phyloP scores from a whole-genome alignment of 805 yeast genomes.

The Saccharomycopsis fodiens region DNA sequence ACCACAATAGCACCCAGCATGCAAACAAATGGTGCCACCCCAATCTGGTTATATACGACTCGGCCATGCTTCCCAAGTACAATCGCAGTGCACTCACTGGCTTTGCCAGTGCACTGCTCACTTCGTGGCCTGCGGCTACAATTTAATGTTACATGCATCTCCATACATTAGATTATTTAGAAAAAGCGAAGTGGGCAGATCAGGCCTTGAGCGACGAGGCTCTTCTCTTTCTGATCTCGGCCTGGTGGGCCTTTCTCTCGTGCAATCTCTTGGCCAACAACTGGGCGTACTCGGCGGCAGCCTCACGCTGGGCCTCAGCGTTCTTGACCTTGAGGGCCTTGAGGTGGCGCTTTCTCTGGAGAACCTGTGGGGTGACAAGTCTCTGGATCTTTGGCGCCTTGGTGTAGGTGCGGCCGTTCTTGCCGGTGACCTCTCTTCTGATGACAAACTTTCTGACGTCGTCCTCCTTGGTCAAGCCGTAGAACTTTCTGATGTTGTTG shows the following conservation, averaged over 20 bases:
- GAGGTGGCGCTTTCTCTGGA: slow-evolving; percentile 98
- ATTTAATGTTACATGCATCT: not conserved
- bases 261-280: slow-evolving; percentile 96
- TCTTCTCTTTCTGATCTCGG: slow-evolving; percentile 99
- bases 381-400: slow-evolving; percentile 99
- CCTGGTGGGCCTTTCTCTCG: slow-evolving; percentile 91
- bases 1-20: too few relatives aligned
- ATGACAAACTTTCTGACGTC: slow-evolving; percentile 80
- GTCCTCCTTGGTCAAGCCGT: slow-evolving; percentile 92
- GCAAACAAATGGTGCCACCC: too few relatives aligned
- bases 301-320: slow-evolving; percentile 99
- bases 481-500: slow-evolving; percentile 99
- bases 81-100: not conserved
- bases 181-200: slow-evolving; percentile 21
- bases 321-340: slow-evolving; percentile 88
- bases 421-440: slow-evolving; percentile 90
- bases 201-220: slow-evolving; percentile 97
- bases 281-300: slow-evolving; percentile 99
- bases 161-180: not conserved
- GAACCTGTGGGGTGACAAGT: slow-evolving; percentile 96
- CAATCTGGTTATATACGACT: too few relatives aligned
- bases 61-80: too few relatives aligned
- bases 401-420: slow-evolving; percentile 97
- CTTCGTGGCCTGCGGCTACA: too few relatives aligned
- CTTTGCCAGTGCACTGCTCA: too few relatives aligned